These are phyloP conservation scores for Solanum virginianum DNA, from an alignment of 257 asterid genomes.

Conservation along the genomic window DNA sequence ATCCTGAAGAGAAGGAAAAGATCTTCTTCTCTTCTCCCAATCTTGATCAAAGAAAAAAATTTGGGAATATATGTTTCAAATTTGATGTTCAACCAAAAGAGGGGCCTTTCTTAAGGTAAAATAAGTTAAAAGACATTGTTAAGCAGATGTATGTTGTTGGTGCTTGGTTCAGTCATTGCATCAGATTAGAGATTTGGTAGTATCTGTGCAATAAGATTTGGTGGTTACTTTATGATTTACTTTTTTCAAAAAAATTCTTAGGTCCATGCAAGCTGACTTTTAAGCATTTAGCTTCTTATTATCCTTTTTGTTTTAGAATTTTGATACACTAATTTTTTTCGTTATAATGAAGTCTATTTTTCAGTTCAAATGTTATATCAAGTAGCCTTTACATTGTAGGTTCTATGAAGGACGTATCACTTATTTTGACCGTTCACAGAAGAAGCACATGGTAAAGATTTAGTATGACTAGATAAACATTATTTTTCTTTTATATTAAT, in stretches of 20 bases:
- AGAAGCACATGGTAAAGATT: constrained; percentile 17
- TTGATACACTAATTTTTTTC: not conserved
- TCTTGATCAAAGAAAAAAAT: not conserved
- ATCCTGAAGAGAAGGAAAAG: no score
- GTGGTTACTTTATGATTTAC: not conserved
- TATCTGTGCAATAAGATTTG: not conserved
- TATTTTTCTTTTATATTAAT: not conserved
- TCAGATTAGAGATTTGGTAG: not conserved
- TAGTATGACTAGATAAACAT: not conserved
- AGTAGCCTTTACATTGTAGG: constrained; percentile 11
- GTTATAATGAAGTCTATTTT: not conserved
- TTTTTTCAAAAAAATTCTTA: not conserved
- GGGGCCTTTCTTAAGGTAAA: not conserved
- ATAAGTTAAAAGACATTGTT: not conserved
- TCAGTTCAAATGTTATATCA: not conserved
- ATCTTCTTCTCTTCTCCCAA: no score
- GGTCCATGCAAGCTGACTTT: not conserved
- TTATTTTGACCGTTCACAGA: constrained; percentile 2
- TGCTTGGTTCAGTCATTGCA: not conserved
- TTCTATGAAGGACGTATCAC: constrained; percentile 16
- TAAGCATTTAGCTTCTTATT: not conserved
- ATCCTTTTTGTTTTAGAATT: not conserved
- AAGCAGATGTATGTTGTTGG: not conserved
- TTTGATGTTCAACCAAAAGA: not conserved
- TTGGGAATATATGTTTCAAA: not conserved